Conservation (phyloP, 805 yeast genomes). For the Priceomyces medius region DNA sequence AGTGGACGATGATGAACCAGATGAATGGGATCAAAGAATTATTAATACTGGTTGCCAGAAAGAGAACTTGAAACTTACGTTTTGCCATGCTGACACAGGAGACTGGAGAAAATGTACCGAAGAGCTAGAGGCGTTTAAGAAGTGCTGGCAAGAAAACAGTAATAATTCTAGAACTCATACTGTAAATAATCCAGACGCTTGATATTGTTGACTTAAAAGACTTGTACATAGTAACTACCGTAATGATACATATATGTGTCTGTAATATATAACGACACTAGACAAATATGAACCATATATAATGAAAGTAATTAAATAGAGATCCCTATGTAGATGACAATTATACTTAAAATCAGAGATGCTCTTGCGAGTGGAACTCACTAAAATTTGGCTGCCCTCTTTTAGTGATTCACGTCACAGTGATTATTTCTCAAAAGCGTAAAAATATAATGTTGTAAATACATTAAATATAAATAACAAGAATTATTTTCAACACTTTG, state of each 20-base stretch:
- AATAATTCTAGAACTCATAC: constrained; percentile 51
- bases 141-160: constrained; percentile 61
- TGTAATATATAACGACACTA: too few species aligned
- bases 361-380: too few species aligned
- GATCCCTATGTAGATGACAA: too few species aligned
- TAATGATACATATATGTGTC: too few species aligned
- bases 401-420: background rate
- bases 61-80: constrained; percentile 39
- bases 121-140: constrained; percentile 55
- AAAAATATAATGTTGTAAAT: background rate
- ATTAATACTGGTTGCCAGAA: constrained; percentile 43
- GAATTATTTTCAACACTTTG: background rate
- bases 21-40: constrained; percentile 49
- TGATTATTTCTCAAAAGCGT: constrained; percentile 3
- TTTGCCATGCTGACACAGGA: constrained; percentile 47
- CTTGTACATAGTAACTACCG: too few species aligned
- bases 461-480: too few species aligned
- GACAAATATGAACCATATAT: too few species aligned
- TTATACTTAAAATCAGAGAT: too few species aligned
- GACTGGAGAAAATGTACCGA: constrained; percentile 42
- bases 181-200: constrained; percentile 27
- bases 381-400: too few species aligned
- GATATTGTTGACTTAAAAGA: too few species aligned
- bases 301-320: too few species aligned
- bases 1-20: constrained; percentile 40